phyloP scores from a whole-genome alignment of 192 early-diverging fungal genomes.

The Ambispora gerdemannii region DNA sequence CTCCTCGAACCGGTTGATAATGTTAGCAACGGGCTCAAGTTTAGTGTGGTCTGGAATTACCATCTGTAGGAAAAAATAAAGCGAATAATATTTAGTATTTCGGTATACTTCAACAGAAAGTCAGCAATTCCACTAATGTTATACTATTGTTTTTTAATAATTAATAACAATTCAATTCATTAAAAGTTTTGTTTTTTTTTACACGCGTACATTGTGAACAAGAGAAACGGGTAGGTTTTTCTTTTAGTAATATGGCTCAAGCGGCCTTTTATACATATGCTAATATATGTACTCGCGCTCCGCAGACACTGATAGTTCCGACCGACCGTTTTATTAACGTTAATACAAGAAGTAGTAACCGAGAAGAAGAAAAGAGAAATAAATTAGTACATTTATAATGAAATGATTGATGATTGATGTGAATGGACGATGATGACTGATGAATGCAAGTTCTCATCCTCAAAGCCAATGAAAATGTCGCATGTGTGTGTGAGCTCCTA shows the following conservation, averaged over 20 bases:
- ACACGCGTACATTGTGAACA: not conserved
- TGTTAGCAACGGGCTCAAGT: not conserved
- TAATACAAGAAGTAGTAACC: not conserved
- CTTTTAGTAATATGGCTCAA: too few species aligned
- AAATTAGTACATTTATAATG: too few species aligned
- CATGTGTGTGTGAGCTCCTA: too few species aligned
- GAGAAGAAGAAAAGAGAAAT: too few species aligned
- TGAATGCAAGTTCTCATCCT: too few species aligned
- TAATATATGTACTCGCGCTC: too few species aligned
- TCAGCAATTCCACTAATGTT: not conserved
- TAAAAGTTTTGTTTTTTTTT: not conserved
- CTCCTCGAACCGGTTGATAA: slow-evolving; percentile 18
- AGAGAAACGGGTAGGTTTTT: too few species aligned
- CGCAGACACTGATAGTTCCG: too few species aligned
- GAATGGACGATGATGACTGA: too few species aligned
- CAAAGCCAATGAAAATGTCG: not conserved
- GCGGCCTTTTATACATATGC: too few species aligned
- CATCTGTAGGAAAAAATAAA: slow-evolving; percentile 5
- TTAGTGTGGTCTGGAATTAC: slow-evolving; percentile 25
- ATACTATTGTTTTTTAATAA: not conserved
- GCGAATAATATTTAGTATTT: not conserved
- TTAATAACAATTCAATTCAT: not conserved
- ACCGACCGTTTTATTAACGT: too few species aligned
- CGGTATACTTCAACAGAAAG: not conserved
- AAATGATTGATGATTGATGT: too few species aligned